Percentiles rank a stretch among this genome's conserved stretches.
Evolutionary conservation across 306 rosid genomes (phyloP).

Genomic region (Dryas octopetala): DNA sequence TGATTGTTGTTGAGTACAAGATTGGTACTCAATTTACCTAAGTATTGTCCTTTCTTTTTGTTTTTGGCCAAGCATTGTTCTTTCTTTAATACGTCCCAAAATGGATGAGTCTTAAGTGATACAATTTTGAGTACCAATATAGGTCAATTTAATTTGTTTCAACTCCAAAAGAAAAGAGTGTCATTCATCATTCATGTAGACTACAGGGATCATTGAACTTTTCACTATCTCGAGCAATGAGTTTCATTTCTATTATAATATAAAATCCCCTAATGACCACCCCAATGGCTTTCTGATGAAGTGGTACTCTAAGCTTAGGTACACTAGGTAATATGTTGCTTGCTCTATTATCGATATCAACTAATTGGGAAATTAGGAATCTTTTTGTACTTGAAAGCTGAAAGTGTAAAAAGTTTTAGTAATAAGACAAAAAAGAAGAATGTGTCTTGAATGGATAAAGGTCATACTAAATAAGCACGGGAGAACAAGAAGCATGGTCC

Average conservation of each 20-base stretch:
- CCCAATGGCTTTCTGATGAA: conserved; percentile 27
- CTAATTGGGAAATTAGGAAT: conserved; percentile 6
- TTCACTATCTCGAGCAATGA: conserved; percentile 40
- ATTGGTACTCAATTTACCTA: too few species aligned
- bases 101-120: too few species aligned
- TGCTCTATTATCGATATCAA: background rate
- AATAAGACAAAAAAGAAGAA: conserved; percentile 34
- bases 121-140: too few species aligned
- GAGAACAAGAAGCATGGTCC: conserved; percentile 39
- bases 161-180: too few species aligned
- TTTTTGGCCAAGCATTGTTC: too few species aligned
- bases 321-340: background rate
- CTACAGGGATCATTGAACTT: background rate
- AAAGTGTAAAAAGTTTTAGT: conserved; percentile 25
- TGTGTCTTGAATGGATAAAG: conserved; percentile 35
- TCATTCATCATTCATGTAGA: background rate
- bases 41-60: too few species aligned
- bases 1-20: too few species aligned
- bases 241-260: conserved; percentile 25
- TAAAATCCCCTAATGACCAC: conserved; percentile 29
- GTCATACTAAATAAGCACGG: conserved; percentile 47
- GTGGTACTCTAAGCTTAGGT: background rate
- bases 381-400: conserved; percentile 54
- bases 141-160: too few species aligned
- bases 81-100: too few species aligned